Base-by-base conservation (phyloP, 2,329 filamentous ascomycete genomes). In the Phyllosticta capitalensis region DNA sequence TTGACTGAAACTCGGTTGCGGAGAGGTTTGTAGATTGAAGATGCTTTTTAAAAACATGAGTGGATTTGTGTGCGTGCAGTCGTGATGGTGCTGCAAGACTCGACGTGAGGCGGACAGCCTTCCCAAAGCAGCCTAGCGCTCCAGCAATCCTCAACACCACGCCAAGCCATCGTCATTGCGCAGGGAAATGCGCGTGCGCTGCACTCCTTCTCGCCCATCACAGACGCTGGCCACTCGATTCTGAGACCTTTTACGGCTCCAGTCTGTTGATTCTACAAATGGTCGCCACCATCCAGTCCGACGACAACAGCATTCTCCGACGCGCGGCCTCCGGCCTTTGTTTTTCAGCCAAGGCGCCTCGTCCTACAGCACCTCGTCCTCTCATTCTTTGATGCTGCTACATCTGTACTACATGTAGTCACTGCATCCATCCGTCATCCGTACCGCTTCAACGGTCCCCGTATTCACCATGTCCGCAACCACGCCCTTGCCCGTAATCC, bases 131-230 rank as follows among this genome's bases (percentile, higher is more conserved):
- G 33, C 7, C 56, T 59, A 50, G 56, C 38, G 56, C 56, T 14
- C 9, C 2, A 49, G 48, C 55, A 33, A 20, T 38, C 30, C 19
- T 59, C 56, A 59, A 59, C 56, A 59, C 56, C 56, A 59, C 56
- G 56, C 56, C 56, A 59, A 59, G 56, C 56, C 19, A 52, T 52
- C 50, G 50, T 26, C 50, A 52, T 52, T 45, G 38, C 38, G 38
- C 17, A 45, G 38, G 12, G 12, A 6, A 14, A 12, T 45, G 38
- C 38, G 38, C n/a, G 38, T 45, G 38, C 38, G 17, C 38, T 45
- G 38, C 38, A 45, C 17, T 45, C 38, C 38, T 45, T n/a, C 14
- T 45, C 17, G 2, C 4, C 12, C 38, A 45, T 19, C 38, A 45
- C 30, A 45, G n/a, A 45, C 17, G 38, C 38, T 45, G 17, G 5